Conservation (phyloP, 306 rosid species). For the Glycine latifolia region DNA sequence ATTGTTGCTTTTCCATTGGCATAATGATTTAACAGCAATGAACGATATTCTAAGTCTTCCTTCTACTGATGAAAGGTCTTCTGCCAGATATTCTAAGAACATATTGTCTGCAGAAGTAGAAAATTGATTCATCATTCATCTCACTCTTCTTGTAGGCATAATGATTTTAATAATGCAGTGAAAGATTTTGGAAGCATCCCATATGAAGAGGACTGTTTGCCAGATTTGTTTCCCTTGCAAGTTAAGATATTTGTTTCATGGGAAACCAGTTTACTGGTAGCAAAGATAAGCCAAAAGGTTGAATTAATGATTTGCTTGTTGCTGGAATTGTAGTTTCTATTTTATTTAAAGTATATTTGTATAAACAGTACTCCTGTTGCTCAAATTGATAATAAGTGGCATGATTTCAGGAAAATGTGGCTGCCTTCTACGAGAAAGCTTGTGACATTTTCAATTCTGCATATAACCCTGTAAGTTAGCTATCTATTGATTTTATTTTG, state of each 20-base stretch:
- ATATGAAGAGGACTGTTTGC: conserved; percentile 54
- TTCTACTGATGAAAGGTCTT: conserved; percentile 38
- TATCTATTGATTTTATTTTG: conserved; percentile 34
- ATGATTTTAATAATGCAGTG: conserved; percentile 53
- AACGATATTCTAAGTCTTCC: conserved; percentile 36
- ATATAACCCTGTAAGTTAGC: conserved; percentile 65
- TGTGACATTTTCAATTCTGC: conserved; percentile 67
- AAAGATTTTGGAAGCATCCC: conserved; percentile 55
- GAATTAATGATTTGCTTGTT: conserved; percentile 34
- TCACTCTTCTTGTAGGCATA: conserved; percentile 69
- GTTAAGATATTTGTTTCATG: conserved; percentile 72
- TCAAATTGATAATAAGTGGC: conserved; percentile 40
- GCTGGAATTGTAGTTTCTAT: conserved; percentile 15
- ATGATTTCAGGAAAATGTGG: conserved; percentile 73
- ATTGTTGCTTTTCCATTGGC: conserved; percentile 42
- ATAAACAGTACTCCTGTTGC: not conserved
- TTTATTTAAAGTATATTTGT: conserved; percentile 31
- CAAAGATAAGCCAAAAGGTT: conserved; percentile 81
- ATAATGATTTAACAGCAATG: conserved; percentile 44
- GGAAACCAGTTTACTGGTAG: conserved; percentile 73
- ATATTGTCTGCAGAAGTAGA: conserved; percentile 19
- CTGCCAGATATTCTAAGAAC: not conserved
- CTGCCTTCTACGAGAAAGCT: conserved; percentile 69
- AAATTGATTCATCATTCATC: conserved; percentile 35
- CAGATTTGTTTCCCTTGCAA: conserved; percentile 74